A percentile compares a stretch with the other conserved stretches of the same genome.
phyloP scores from a whole-genome alignment of 176 grass and related monocot species.

The Oryza longistaminata region DNA sequence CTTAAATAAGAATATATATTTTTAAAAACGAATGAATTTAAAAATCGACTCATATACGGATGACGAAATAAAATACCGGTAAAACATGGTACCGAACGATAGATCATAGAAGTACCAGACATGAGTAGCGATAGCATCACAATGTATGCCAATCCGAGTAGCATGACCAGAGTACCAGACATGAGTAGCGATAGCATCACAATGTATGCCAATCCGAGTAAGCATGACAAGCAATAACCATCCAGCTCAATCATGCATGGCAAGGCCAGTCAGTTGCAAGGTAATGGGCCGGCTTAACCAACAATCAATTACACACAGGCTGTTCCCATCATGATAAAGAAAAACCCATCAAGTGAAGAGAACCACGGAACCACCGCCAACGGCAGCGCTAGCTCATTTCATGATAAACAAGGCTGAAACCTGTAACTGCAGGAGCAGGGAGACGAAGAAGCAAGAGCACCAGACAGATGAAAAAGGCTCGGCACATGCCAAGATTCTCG shows the following conservation, averaged over 20 bases:
- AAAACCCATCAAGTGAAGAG: neutral
- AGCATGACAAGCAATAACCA: neutral
- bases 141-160: neutral
- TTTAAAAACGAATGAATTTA: no score
- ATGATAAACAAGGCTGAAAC: neutral
- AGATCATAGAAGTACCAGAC: neutral
- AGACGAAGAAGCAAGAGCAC: neutral
- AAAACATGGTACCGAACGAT: no score
- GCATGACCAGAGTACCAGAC: neutral
- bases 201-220: neutral
- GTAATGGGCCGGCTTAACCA: neutral
- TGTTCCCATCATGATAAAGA: slow-evolving; percentile 8
- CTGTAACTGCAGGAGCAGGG: neutral
- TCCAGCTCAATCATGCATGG: slow-evolving; percentile 8
- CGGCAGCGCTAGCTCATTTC: neutral
- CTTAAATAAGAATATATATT: no score
- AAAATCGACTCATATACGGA: no score
- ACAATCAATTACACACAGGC: slow-evolving; percentile 9
- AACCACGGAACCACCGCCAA: neutral
- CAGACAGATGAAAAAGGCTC: neutral
- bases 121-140: neutral
- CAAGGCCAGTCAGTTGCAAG: neutral
- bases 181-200: neutral
- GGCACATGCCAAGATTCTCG: slow-evolving; percentile 50
- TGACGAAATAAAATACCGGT: no score